phyloP scores from a whole-genome alignment of 208 protist species.

The Leishmania martiniquensis region DNA sequence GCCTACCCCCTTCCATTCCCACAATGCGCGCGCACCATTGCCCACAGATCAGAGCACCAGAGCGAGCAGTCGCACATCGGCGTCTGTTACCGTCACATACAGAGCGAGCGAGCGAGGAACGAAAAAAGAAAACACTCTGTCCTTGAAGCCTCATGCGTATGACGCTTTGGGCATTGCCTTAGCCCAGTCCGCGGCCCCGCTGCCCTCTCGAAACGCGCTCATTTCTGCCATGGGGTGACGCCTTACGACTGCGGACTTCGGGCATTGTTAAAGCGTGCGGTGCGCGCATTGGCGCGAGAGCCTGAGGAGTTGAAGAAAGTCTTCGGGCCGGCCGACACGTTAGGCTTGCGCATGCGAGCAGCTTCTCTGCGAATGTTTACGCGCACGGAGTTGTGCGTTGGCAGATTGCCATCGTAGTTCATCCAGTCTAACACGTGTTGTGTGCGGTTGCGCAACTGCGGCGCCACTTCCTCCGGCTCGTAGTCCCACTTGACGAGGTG shows the following conservation, averaged over 20 bases:
- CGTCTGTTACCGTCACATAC: background rate
- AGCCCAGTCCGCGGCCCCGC: background rate
- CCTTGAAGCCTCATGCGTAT: background rate
- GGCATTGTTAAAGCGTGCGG: constrained; percentile 54
- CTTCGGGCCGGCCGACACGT: constrained; percentile 46
- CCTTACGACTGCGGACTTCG: constrained; percentile 7
- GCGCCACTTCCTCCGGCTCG: constrained; percentile 55
- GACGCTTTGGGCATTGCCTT: background rate
- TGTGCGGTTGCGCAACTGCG: constrained; percentile 61
- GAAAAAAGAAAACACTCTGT: background rate
- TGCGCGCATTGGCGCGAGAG: constrained; percentile 77
- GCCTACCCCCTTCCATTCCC: background rate
- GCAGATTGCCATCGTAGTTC: constrained; percentile 88
- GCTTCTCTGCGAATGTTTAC: constrained; percentile 76
- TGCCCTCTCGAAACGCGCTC: background rate
- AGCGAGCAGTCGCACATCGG: background rate
- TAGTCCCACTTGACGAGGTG: constrained; percentile 90
- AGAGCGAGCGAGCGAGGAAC: background rate
- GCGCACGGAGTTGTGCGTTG: constrained; percentile 75
- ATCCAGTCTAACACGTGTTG: constrained; percentile 83
- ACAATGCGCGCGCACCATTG: background rate
- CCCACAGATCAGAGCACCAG: background rate
- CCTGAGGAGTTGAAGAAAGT: constrained; percentile 89
- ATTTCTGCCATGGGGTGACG: background rate
- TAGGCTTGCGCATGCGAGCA: constrained; percentile 62